phyloP scores from a whole-genome alignment of 306 rosid species.

The Vigna trinervia region DNA sequence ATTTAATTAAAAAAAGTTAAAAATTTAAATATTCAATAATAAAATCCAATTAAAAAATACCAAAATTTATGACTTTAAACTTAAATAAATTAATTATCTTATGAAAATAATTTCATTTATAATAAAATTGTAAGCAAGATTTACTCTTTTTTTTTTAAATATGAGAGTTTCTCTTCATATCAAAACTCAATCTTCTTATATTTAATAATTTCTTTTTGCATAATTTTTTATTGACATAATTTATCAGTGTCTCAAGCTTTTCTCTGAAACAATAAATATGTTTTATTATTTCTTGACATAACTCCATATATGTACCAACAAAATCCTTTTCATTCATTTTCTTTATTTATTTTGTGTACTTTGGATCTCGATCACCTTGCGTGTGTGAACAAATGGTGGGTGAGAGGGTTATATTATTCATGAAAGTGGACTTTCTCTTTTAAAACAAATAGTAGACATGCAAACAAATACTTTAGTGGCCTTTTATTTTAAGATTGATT shows the following conservation, averaged over 20 bases:
- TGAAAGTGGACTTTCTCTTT: not conserved
- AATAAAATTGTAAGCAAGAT: too few species aligned
- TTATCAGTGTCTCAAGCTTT: too few species aligned
- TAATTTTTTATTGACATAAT: too few species aligned
- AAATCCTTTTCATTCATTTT: not conserved
- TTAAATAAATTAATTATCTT: too few species aligned
- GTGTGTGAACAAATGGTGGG: not conserved
- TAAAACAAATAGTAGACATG: not conserved
- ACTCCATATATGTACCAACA: not conserved
- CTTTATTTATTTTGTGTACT: not conserved
- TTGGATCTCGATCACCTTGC: not conserved
- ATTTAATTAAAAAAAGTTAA: too few species aligned
- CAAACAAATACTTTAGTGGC: not conserved
- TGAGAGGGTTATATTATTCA: not conserved
- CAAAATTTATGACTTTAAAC: too few species aligned
- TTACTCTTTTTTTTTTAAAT: too few species aligned
- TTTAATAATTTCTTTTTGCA: not conserved
- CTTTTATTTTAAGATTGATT: not conserved
- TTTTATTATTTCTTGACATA: not conserved
- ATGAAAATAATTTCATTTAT: too few species aligned
- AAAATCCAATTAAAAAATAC: too few species aligned
- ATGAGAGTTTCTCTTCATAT: not conserved
- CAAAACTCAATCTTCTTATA: not conserved
- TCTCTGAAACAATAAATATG: too few species aligned
- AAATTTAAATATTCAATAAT: too few species aligned